These are phyloP conservation scores for Mycena polygramma DNA, from an alignment of 768 basidiomycete species.

Conservation along the genomic window DNA sequence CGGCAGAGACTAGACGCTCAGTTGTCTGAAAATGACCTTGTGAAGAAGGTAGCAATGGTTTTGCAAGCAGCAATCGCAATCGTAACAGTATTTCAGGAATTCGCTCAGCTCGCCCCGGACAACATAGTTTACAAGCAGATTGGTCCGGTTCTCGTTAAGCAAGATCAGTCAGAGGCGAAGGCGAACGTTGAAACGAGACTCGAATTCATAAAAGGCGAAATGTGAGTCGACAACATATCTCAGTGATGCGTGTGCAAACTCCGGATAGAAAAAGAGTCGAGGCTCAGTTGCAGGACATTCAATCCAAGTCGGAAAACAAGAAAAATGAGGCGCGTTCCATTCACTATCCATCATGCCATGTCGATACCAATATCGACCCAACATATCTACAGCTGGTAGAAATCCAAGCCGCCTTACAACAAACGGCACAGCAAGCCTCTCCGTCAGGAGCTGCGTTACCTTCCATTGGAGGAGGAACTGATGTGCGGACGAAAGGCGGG, in stretches of 20 bases:
- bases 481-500: constrained; percentile 13
- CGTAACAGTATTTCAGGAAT: constrained; percentile 72
- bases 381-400: constrained; percentile 67
- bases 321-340: constrained; percentile 77
- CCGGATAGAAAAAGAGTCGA: constrained; percentile 78
- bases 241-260: neutral
- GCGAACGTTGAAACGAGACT: constrained; percentile 90
- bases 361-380: constrained; percentile 32
- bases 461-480: constrained; percentile 14
- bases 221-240: constrained; percentile 63
- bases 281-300: constrained; percentile 82
- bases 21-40: constrained; percentile 90
- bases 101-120: constrained; percentile 75
- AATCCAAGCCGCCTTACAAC: constrained; percentile 71
- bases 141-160: constrained; percentile 91
- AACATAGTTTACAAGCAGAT: constrained; percentile 92
- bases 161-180: constrained; percentile 90
- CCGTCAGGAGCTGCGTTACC: constrained; percentile 35
- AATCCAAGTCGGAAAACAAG: constrained; percentile 83
- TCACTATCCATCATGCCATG: constrained; percentile 23
- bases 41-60: constrained; percentile 76
- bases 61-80: neutral
- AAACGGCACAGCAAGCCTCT: constrained; percentile 49
- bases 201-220: constrained; percentile 89
- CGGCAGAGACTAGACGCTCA: constrained; percentile 83